Evolutionary conservation across 441 rosid genomes (phyloP).

Genomic region (Gossypium schwendimanii): DNA sequence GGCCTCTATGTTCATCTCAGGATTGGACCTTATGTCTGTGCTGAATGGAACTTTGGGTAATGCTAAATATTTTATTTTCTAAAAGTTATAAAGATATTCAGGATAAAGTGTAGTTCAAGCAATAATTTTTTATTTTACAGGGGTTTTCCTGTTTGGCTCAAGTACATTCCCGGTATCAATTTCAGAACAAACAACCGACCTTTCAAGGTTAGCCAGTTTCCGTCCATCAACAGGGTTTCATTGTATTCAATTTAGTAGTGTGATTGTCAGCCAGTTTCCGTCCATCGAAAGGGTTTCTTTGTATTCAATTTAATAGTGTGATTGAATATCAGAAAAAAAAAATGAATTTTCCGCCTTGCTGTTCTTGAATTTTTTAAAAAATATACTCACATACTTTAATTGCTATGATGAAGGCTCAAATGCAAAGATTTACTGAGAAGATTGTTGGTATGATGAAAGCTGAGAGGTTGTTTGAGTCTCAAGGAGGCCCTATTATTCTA

Average conservation of each 20-base stretch:
- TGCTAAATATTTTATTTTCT: constrained; percentile 8
- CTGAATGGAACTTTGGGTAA: constrained; percentile 98
- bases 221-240: constrained; percentile 19
- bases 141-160: constrained; percentile 98
- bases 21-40: constrained; percentile 95
- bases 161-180: constrained; percentile 84
- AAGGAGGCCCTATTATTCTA: constrained; percentile 93
- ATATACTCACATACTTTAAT: constrained; percentile 15
- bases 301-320: neutral
- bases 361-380: neutral
- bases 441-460: constrained; percentile 96
- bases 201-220: constrained; percentile 62
- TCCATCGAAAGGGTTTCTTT: constrained; percentile 20
- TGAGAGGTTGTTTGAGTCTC: constrained; percentile 70
- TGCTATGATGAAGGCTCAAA: constrained; percentile 47
- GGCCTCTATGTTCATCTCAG: constrained; percentile 89
- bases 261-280: neutral
- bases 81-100: constrained; percentile 10
- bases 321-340: neutral
- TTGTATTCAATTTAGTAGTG: neutral
- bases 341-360: neutral
- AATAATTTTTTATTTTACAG: constrained; percentile 34
- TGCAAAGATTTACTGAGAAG: constrained; percentile 79
- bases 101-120: constrained; percentile 8
- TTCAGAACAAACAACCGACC: constrained; percentile 94